A percentile compares a stretch with the other conserved stretches of the same genome.
Evolutionary conservation across 2,329 filamentous ascomycete genomes (phyloP).

Genomic region (Colletotrichum sp.): DNA sequence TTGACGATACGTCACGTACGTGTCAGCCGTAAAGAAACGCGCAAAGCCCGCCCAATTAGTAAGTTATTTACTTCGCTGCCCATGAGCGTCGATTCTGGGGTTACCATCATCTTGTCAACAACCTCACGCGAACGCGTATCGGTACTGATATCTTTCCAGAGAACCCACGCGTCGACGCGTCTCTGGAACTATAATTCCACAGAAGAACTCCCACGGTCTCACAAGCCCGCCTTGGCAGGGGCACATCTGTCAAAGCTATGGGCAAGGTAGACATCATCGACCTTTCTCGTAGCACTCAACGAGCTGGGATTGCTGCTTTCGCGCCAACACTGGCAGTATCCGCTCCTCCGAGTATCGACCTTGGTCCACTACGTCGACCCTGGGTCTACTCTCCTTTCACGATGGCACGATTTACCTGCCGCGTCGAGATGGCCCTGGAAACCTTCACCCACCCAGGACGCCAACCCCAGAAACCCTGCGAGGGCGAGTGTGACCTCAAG

Average conservation of each 20-base stretch:
- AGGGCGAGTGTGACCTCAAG: neutral
- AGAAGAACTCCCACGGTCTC: neutral
- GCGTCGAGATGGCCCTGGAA: neutral
- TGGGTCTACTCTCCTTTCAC: neutral
- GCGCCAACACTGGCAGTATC: neutral
- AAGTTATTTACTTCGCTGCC: neutral
- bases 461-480: neutral
- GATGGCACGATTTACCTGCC: neutral
- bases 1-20: neutral
- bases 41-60: neutral
- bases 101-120: neutral
- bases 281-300: neutral
- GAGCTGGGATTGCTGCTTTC: no score
- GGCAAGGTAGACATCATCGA: neutral
- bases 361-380: neutral
- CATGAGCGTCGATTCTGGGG: neutral
- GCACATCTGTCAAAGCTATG: neutral
- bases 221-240: neutral
- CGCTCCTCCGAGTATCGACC: fast-evolving
- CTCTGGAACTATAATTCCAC: neutral
- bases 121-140: neutral
- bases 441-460: no score
- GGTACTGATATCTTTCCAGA: neutral
- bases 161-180: neutral
- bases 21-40: neutral